Evolutionary conservation across 2,329 filamentous ascomycete species (phyloP).

Genomic region (Penicillium capsulatum): DNA sequence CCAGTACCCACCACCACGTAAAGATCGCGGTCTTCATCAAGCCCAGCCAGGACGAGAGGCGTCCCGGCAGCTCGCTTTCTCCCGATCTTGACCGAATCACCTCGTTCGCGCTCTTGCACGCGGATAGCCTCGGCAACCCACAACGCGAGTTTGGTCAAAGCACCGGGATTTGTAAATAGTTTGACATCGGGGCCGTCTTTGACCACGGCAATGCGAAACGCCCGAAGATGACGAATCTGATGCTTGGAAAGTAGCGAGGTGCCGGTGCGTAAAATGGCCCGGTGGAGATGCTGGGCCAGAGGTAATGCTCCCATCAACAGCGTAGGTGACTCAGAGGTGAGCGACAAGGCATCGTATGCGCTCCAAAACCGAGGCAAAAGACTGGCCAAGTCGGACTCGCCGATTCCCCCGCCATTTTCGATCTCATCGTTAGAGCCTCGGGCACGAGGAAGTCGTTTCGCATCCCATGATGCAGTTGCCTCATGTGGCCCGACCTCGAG

Average conservation of each 20-base stretch:
- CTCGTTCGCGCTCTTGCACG: slow-evolving; percentile 81
- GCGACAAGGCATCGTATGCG: slow-evolving; percentile 55
- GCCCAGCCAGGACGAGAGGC: slow-evolving; percentile 81
- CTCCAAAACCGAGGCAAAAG: slow-evolving; percentile 52
- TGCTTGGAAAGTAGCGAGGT: slow-evolving; percentile 88
- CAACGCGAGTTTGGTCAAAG: slow-evolving; percentile 84
- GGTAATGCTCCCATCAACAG: slow-evolving; percentile 70
- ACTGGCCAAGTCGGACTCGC: slow-evolving; percentile 28
- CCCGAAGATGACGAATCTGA: slow-evolving; percentile 85
- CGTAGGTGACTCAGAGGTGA: slow-evolving; percentile 42
- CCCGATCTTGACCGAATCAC: slow-evolving; percentile 56
- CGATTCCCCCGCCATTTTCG: slow-evolving; percentile 16
- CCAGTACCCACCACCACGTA: slow-evolving; percentile 93
- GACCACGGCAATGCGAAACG: slow-evolving; percentile 92
- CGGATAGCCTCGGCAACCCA: slow-evolving; percentile 92
- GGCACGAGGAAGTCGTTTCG: slow-evolving; percentile 25
- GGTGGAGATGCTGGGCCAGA: slow-evolving; percentile 82
- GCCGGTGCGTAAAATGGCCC: slow-evolving; percentile 88
- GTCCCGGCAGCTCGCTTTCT: slow-evolving; percentile 53
- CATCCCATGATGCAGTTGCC: slow-evolving; percentile 32
- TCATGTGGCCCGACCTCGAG: slow-evolving; percentile 71
- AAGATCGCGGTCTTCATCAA: slow-evolving; percentile 80
- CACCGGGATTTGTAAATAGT: slow-evolving; percentile 90
- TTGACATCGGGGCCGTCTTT: slow-evolving; percentile 88
- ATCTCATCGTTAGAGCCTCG: slow-evolving; percentile 17